Evolutionary conservation across 345 rosid genomes (phyloP), one percentile per base, ranked within the genome.

Genomic region (Pelargonium nanum): DNA sequence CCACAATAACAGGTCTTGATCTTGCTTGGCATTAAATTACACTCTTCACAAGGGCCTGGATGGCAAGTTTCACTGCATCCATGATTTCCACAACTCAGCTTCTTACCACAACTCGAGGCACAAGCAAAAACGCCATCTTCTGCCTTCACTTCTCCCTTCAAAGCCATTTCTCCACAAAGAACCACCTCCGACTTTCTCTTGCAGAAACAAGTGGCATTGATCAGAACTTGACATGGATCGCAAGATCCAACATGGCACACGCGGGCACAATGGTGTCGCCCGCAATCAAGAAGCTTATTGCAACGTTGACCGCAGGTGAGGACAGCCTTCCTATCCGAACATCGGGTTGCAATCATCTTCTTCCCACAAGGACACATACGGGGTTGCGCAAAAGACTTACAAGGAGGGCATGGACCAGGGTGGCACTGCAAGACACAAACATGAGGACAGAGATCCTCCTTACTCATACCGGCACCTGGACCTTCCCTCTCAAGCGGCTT

Each of bases 371-470:
- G 97, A 54, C 97, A 93, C 57, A 63, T 51, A 20, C 78, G 68
- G 4, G 94, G 88, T 6, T 90, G 97, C 63, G 99, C 95, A 80
- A 93, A 93, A 17, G 88, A 86, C 78, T 85, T 93, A 65, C 96
- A 93, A 57, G 99, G 96, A 74, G 99, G 97, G 72, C 97, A 93
- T 15, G 99, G 97, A 55, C 99, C 99, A 22, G 96, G 99, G 61
- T 93, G 99, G 66, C 97, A 93, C 72, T 87, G 99, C 88, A 93
- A 73, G 32, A 93, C 96, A 76, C 99, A 93, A 65, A 72, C 59
- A 72, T 89, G 99, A 66, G 96, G 97, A 57, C 99, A 93, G 60
- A 74, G 69, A 76, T 83, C 81, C 64, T 89, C 95, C 48, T 73
- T 68, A 57, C 67, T 75, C 58, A 53, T 70, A 60, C 65, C 78